A percentile compares a stretch with the other conserved stretches of the same genome.
phyloP scores from a whole-genome alignment of 768 basidiomycete species.

The Leccinum longicurvipes region DNA sequence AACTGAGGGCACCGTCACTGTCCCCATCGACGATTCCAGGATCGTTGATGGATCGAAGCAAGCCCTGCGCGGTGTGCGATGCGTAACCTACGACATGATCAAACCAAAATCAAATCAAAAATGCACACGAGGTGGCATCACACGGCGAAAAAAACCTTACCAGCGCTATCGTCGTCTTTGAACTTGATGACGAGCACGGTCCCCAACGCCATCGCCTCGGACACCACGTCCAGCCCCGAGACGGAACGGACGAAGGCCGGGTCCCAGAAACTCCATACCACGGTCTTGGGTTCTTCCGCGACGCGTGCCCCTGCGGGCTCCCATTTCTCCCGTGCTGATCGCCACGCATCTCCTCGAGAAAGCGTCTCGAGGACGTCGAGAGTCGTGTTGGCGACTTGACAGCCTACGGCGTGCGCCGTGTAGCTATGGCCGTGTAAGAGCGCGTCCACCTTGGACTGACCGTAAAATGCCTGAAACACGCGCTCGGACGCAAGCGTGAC shows the following conservation, averaged over 20 bases:
- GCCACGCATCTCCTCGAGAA: slow-evolving; percentile 52
- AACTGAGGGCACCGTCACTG: slow-evolving; percentile 29
- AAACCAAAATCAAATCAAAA: not conserved
- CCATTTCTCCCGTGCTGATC: slow-evolving; percentile 61
- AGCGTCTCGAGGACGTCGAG: slow-evolving; percentile 60
- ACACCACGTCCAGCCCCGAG: slow-evolving; percentile 53
- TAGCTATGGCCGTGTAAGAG: slow-evolving; percentile 95
- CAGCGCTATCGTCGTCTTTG: slow-evolving; percentile 46
- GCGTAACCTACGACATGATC: slow-evolving; percentile 42
- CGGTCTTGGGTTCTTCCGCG: slow-evolving; percentile 8
- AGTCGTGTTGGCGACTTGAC: slow-evolving; percentile 84
- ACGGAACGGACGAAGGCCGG: slow-evolving; percentile 62
- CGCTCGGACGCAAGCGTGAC: slow-evolving; percentile 78
- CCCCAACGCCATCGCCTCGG: slow-evolving; percentile 83
- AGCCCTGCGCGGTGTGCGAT: slow-evolving; percentile 60
- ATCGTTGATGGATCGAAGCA: slow-evolving; percentile 53
- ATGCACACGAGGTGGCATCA: not conserved
- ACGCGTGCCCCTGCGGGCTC: not conserved
- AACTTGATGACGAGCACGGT: slow-evolving; percentile 81
- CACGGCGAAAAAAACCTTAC: slow-evolving; percentile 35
- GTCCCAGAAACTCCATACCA: slow-evolving; percentile 88
- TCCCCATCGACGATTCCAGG: slow-evolving; percentile 7
- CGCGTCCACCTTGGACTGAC: slow-evolving; percentile 76
- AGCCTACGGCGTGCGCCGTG: slow-evolving; percentile 91
- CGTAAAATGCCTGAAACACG: slow-evolving; percentile 78